phyloP scores from a whole-genome alignment of 2,329 filamentous ascomycete species.

The Diaporthe ampelina region DNA sequence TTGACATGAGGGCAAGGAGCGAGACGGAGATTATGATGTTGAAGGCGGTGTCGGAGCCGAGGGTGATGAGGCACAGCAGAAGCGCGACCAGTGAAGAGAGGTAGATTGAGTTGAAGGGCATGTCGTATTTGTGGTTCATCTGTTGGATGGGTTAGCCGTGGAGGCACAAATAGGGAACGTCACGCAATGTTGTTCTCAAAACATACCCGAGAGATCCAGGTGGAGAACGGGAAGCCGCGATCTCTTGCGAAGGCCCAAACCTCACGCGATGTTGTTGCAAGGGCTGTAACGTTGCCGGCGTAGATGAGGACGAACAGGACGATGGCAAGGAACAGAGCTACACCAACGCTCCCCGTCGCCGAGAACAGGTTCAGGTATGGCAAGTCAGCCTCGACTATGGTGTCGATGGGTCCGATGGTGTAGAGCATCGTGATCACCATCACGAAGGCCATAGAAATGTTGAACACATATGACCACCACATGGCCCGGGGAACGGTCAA shows the following conservation, averaged over 20 bases:
- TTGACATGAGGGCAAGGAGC: constrained; percentile 50
- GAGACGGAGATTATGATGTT: constrained; percentile 53
- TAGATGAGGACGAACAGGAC: constrained; percentile 34
- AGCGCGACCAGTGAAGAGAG: constrained; percentile 48
- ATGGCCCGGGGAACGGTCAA: constrained; percentile 37
- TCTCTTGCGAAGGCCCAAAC: constrained; percentile 40
- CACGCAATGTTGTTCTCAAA: too few relatives aligned
- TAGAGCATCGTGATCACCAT: constrained; percentile 39
- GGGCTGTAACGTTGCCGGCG: constrained; percentile 36
- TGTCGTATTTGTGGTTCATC: constrained; percentile 43
- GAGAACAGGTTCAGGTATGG: constrained; percentile 39
- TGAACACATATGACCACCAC: constrained; percentile 39
- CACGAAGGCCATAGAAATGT: constrained; percentile 35
- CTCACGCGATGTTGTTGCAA: constrained; percentile 39
- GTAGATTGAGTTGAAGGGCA: constrained; percentile 52
- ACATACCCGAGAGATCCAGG: constrained; percentile 39
- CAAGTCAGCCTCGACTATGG: constrained; percentile 36
- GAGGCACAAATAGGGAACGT: too few relatives aligned
- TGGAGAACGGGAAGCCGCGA: constrained; percentile 35
- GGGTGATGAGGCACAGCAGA: constrained; percentile 51
- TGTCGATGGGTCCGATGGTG: constrained; percentile 33
- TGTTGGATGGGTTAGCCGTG: too few relatives aligned
- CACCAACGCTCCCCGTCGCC: constrained; percentile 26
- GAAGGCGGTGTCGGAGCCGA: constrained; percentile 52
- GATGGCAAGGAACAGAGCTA: constrained; percentile 38